A percentile compares a stretch with the other conserved stretches of the same genome.
Conservation (phyloP, 169 alveolate genomes). For the Cryptosporidium xiaoi region DNA sequence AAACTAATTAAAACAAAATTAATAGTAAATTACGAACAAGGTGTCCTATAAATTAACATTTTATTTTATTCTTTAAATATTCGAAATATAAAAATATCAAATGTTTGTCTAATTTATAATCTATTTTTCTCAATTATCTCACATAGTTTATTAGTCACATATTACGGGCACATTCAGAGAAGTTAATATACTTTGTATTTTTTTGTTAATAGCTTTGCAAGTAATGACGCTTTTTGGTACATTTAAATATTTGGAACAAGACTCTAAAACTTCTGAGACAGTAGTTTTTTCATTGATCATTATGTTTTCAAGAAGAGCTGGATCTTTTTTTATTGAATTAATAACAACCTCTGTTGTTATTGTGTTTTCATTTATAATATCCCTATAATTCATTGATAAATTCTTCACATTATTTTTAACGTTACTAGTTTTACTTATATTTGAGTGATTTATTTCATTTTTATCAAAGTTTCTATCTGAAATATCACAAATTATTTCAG, state of each 20-base stretch:
- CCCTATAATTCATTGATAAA: background rate
- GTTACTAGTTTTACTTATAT: too few relatives aligned
- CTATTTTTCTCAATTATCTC: background rate
- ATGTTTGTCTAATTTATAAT: background rate
- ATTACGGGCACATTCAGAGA: background rate
- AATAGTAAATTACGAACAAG: too few relatives aligned
- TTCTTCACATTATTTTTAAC: too few relatives aligned
- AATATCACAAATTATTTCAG: background rate
- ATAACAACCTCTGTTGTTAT: conserved; percentile 8
- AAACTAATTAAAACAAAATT: too few relatives aligned
- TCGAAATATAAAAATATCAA: too few relatives aligned
- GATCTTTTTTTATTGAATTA: conserved; percentile 19
- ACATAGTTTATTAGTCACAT: background rate
- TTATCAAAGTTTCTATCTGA: background rate
- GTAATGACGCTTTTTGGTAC: conserved; percentile 20
- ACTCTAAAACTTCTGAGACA: conserved; percentile 22
- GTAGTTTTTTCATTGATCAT: conserved; percentile 10
- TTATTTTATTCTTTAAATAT: too few relatives aligned
- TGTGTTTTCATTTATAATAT: conserved; percentile 26
- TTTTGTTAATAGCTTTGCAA: background rate
- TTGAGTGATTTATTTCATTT: too few relatives aligned
- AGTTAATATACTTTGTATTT: conserved; percentile 8
- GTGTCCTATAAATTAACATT: too few relatives aligned
- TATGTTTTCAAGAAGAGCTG: conserved; percentile 34
- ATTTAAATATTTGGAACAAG: conserved; percentile 41